A percentile compares a stretch with the other conserved stretches of the same genome.
phyloP scores from a whole-genome alignment of 176 grass and related monocot genomes.

The Tuctoria greenei region DNA sequence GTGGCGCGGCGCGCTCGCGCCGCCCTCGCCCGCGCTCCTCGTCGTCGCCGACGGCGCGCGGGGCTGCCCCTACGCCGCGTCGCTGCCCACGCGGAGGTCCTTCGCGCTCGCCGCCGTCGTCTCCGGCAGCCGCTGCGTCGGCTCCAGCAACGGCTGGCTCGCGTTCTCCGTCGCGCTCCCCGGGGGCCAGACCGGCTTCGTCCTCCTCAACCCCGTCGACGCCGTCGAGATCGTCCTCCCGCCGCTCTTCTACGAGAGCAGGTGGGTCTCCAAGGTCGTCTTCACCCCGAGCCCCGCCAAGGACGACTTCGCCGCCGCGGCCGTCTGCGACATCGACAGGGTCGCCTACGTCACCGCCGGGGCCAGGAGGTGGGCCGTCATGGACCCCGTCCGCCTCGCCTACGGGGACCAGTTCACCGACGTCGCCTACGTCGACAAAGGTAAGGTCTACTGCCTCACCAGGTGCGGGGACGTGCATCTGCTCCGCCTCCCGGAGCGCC shows the following conservation, averaged over 20 bases:
- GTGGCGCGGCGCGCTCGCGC: conserved; percentile 47
- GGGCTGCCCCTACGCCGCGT: conserved; percentile 41
- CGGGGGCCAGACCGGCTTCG: conserved; percentile 40
- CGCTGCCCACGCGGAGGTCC: conserved; percentile 43
- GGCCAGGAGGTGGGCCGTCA: conserved; percentile 52
- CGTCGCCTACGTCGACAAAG: conserved; percentile 52
- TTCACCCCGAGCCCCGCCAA: conserved; percentile 48
- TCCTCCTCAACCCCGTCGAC: conserved; percentile 55
- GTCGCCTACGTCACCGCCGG: conserved; percentile 60
- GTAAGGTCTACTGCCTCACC: conserved; percentile 63
- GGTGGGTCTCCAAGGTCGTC: conserved; percentile 60
- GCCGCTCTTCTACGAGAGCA: conserved; percentile 57
- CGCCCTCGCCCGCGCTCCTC: conserved; percentile 46
- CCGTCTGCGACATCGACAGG: conserved; percentile 59
- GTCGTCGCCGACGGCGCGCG: conserved; percentile 46
- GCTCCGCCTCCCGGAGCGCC: conserved; percentile 52
- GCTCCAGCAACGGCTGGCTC: conserved; percentile 66
- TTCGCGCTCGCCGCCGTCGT: conserved; percentile 52
- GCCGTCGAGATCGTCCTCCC: conserved; percentile 51
- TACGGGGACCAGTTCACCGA: conserved; percentile 49
- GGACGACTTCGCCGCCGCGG: conserved; percentile 55
- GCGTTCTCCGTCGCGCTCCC: conserved; percentile 46
- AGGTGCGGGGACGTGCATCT: conserved; percentile 54
- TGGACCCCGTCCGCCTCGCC: conserved; percentile 39
- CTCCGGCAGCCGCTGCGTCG: conserved; percentile 40